These are phyloP conservation scores for Zopfochytrium polystomum DNA, from an alignment of 371 early-diverging fungal genomes.

Conservation along the genomic window DNA sequence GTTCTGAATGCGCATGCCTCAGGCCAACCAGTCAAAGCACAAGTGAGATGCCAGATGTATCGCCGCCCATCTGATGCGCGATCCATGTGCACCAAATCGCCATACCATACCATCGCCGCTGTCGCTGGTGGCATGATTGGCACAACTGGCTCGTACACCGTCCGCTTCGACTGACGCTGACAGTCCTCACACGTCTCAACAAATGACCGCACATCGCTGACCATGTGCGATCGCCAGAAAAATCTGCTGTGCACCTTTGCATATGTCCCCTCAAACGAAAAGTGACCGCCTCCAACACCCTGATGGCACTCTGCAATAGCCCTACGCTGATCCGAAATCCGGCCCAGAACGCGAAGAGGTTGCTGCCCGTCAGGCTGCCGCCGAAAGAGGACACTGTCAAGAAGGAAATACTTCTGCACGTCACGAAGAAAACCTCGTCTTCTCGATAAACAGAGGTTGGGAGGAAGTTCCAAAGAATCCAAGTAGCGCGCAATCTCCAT, in stretches of 20 bases:
- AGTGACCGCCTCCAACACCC: constrained; percentile 6
- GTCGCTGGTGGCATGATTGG: background rate
- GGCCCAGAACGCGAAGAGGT: background rate
- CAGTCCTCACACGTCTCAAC: background rate
- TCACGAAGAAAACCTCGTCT: too few relatives aligned
- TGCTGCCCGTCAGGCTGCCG: too few relatives aligned
- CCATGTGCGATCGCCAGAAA: constrained; percentile 2
- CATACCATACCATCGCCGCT: background rate
- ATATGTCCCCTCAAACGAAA: background rate
- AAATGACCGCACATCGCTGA: background rate
- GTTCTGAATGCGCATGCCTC: constrained; percentile 5
- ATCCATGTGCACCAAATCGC: background rate
- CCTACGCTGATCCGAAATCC: background rate
- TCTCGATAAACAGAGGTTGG: too few relatives aligned
- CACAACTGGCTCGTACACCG: background rate
- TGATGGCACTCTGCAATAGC: constrained; percentile 1
- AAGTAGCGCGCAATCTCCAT: too few relatives aligned
- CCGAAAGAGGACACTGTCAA: too few relatives aligned
- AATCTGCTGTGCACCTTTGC: background rate
- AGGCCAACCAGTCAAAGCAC: constrained; percentile 1
- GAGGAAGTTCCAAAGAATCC: too few relatives aligned
- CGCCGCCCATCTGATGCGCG: background rate
- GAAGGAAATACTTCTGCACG: too few relatives aligned
- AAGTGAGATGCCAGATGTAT: background rate
- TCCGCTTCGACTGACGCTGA: background rate